These are phyloP conservation scores for Corrigiola litoralis DNA, from an alignment of 179 eudicot genomes.

Conservation along the genomic window DNA sequence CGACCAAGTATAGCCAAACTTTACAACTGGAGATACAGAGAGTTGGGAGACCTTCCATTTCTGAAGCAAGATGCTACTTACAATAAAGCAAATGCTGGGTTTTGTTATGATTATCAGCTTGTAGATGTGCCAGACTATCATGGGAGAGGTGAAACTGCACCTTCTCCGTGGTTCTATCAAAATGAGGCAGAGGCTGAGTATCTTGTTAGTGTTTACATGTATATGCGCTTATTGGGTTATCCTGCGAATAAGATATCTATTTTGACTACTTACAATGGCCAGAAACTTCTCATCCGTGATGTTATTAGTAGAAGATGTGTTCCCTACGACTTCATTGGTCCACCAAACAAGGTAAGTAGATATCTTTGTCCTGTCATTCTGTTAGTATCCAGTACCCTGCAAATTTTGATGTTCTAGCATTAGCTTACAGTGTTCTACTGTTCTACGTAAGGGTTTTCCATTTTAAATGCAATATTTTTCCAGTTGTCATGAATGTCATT, in stretches of 20 bases:
- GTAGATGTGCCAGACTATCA: conserved; percentile 91
- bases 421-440: no score
- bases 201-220: conserved; percentile 83
- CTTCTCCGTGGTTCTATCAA: conserved; percentile 98
- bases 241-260: conserved; percentile 96
- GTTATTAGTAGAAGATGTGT: conserved; percentile 76
- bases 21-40: conserved; percentile 96
- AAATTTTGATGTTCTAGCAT: no score
- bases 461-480: no score
- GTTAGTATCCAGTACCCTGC: no score
- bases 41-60: conserved; percentile 82
- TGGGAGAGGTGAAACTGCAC: conserved; percentile 92
- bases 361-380: not conserved
- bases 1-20: conserved; percentile 92
- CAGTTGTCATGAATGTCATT: no score
- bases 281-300: conserved; percentile 93
- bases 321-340: conserved; percentile 78
- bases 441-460: no score
- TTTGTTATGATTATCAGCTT: conserved; percentile 84
- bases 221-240: conserved; percentile 92
- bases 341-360: conserved; percentile 71
- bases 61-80: conserved; percentile 64
- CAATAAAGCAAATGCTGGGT: conserved; percentile 84
- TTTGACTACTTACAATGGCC: conserved; percentile 94
- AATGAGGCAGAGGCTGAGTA: conserved; percentile 98